Evolutionary conservation across 1,284 basidiomycete genomes (phyloP).

Genomic region (Vanrija sp.): DNA sequence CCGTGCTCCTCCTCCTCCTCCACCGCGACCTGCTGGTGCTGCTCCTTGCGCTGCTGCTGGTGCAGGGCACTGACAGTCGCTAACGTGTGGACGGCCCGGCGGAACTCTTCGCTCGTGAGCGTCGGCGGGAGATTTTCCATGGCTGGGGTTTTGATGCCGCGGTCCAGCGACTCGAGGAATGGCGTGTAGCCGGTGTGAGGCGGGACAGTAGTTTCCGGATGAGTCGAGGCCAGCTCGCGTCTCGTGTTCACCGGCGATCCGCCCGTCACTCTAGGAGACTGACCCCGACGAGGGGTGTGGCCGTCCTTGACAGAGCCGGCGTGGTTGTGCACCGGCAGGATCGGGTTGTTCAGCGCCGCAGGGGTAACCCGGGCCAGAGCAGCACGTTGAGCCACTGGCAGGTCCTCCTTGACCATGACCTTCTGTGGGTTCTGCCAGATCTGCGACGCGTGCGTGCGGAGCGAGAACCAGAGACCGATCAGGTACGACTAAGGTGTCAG

Average conservation of each 20-base stretch:
- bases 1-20: constrained; percentile 61
- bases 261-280: neutral
- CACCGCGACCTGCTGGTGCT: constrained; percentile 13
- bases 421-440: constrained; percentile 99
- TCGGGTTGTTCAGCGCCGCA: constrained; percentile 49
- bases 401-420: constrained; percentile 66
- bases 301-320: constrained; percentile 5
- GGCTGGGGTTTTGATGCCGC: constrained; percentile 50
- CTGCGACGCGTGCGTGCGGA: constrained; percentile 95
- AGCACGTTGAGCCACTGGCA: constrained; percentile 30
- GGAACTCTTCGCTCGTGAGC: constrained; percentile 80
- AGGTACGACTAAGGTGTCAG: constrained; percentile 72
- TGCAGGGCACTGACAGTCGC: constrained; percentile 80
- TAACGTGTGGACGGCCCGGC: constrained; percentile 73
- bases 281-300: neutral
- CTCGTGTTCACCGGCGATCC: neutral
- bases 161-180: constrained; percentile 64
- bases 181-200: constrained; percentile 55
- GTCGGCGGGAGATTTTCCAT: constrained; percentile 55
- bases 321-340: constrained; percentile 43
- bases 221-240: neutral
- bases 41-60: constrained; percentile 30
- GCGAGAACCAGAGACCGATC: constrained; percentile 96
- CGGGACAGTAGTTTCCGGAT: neutral
- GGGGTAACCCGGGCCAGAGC: constrained; percentile 52